Percentiles rank a stretch among this genome's conserved stretches.
Conservation (phyloP, 1,284 basidiomycete species). For the Tremellales sp. region DNA sequence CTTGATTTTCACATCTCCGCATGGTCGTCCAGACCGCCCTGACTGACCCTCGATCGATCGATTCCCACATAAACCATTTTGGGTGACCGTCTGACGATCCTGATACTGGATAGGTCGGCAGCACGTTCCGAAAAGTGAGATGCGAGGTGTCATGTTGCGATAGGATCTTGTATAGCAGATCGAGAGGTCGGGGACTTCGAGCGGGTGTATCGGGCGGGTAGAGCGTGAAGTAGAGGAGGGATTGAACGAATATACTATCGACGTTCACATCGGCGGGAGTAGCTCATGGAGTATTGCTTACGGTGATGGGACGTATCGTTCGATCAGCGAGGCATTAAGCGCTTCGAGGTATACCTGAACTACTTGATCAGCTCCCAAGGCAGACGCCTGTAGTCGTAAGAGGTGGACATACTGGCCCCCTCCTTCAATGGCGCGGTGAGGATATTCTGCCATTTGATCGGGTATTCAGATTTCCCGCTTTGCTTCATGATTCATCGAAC, state of each 20-base stretch:
- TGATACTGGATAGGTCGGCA: background rate
- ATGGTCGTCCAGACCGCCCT: slow-evolving; percentile 9
- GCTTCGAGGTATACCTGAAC: slow-evolving; percentile 6
- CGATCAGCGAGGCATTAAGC: slow-evolving; percentile 1
- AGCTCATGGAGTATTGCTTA: slow-evolving; percentile 1
- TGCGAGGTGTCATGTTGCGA: slow-evolving; percentile 8
- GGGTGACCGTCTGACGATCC: background rate
- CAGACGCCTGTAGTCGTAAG: background rate
- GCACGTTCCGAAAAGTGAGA: background rate
- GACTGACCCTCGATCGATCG: slow-evolving; percentile 6
- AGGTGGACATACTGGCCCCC: slow-evolving; percentile 5
- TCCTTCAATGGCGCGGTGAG: slow-evolving; percentile 12
- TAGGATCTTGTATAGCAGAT: slow-evolving; percentile 15
- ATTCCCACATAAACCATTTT: slow-evolving; percentile 5
- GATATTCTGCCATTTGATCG: slow-evolving; percentile 2
- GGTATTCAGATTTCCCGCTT: background rate
- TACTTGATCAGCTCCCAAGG: background rate
- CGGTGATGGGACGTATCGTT: slow-evolving; percentile 7
- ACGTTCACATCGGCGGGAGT: background rate
- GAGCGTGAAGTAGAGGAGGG: slow-evolving; percentile 26
- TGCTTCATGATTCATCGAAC: too few species aligned
- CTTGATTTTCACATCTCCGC: slow-evolving; percentile 12
- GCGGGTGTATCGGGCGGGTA: slow-evolving; percentile 4
- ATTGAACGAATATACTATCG: slow-evolving; percentile 27
- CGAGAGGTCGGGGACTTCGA: slow-evolving; percentile 16